These are phyloP conservation scores for Entomortierella parvispora DNA, from an alignment of 192 early-diverging fungal species.

Conservation along the genomic window DNA sequence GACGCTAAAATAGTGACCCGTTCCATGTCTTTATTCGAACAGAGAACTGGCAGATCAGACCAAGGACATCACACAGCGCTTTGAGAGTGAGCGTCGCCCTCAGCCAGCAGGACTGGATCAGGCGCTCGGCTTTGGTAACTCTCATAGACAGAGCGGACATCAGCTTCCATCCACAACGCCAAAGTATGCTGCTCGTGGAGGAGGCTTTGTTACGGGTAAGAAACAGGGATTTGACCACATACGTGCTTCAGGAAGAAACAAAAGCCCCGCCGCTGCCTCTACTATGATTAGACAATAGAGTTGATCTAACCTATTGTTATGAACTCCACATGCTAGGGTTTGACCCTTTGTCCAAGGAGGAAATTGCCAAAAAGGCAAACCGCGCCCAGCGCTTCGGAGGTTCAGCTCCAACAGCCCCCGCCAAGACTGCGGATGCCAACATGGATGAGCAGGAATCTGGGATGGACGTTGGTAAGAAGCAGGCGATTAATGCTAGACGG, in stretches of 20 bases:
- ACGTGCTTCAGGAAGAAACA: not conserved
- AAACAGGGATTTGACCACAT: not conserved
- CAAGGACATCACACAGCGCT: slow-evolving; percentile 34
- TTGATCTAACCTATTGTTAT: not conserved
- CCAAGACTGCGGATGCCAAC: slow-evolving; percentile 4
- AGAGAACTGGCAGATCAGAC: slow-evolving; percentile 35
- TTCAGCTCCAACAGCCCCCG: not conserved
- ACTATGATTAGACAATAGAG: too few relatives aligned
- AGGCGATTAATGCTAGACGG: too few relatives aligned
- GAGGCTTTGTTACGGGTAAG: slow-evolving; percentile 46
- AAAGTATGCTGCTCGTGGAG: slow-evolving; percentile 30
- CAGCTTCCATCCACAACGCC: not conserved
- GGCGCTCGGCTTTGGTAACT: slow-evolving; percentile 8
- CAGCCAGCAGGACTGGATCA: slow-evolving; percentile 38
- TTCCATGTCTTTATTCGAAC: too few relatives aligned
- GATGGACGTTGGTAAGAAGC: slow-evolving; percentile 47
- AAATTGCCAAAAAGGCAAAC: slow-evolving; percentile 32
- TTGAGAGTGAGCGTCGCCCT: slow-evolving; percentile 31
- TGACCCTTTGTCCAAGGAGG: slow-evolving; percentile 43
- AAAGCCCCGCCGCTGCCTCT: not conserved
- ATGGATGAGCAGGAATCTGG: slow-evolving; percentile 25
- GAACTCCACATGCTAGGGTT: slow-evolving; percentile 17
- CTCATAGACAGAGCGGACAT: not conserved
- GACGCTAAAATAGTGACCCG: too few relatives aligned
- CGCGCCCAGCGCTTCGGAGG: slow-evolving; percentile 39